Conservation (phyloP, 129 eudicot species). For the Helianthus tuberosus region DNA sequence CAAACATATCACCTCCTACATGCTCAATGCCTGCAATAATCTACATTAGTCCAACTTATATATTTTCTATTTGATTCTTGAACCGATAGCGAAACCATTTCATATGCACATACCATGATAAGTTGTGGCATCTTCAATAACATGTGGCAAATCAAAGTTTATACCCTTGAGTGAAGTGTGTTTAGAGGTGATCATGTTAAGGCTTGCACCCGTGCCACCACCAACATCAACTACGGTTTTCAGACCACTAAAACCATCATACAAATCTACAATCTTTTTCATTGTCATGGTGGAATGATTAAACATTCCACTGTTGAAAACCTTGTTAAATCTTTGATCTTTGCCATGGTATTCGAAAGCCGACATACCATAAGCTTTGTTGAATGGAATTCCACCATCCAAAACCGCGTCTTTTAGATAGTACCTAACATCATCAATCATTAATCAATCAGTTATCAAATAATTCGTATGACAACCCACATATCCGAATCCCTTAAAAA, state of each 20-base stretch:
- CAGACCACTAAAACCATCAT: conserved; percentile 68
- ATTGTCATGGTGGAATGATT: conserved; percentile 65
- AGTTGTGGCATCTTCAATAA: conserved; percentile 62
- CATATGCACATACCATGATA: conserved; percentile 42
- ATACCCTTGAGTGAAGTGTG: conserved; percentile 69
- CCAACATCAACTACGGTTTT: conserved; percentile 70
- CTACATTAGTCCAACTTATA: neutral
- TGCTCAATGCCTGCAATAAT: conserved; percentile 56
- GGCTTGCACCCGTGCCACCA: conserved; percentile 71
- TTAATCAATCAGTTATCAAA: neutral
- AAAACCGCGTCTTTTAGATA: conserved; percentile 70
- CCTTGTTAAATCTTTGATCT: conserved; percentile 62
- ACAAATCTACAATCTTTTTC: conserved; percentile 63
- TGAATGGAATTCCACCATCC: conserved; percentile 77
- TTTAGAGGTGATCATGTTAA: conserved; percentile 63
- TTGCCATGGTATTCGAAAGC: conserved; percentile 74
- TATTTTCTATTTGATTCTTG: neutral
- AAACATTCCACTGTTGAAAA: conserved; percentile 69
- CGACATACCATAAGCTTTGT: conserved; percentile 77
- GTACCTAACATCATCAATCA: conserved; percentile 47
- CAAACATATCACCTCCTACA: conserved; percentile 78
- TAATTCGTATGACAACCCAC: neutral
- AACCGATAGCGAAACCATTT: neutral
- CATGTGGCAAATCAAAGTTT: conserved; percentile 77
- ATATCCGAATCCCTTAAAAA: neutral